Evolutionary conservation across 306 rosid species (phyloP), one percentile per base, ranked within the genome.

Genomic region (Medicago lupulina): DNA sequence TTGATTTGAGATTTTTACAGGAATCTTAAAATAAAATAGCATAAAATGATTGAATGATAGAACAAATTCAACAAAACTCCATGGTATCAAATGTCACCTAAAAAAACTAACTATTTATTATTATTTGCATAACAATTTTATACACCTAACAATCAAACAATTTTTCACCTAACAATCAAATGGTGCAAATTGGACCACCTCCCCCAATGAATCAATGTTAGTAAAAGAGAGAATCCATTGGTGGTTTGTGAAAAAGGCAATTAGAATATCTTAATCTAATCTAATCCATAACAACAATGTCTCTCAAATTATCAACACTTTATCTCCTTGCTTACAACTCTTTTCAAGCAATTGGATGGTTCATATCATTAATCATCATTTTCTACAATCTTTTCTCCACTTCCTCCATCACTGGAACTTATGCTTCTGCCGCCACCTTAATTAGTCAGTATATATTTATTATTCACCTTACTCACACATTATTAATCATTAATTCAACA

Each of bases 311-410:
- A 18, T 19, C 61, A 19, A 55, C 61, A 9, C 61, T 55, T 21
- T 92, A 86, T 83, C 96, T 95, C 21, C 71, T 85, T 13, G 65
- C 92, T 64, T 95, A 90, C 97, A 92, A 95, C 66, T 78, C 90
- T 66, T 74, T 87, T 72, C 97, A 92, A 70, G 86, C 93, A 0
- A 25, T 84, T 11, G 96, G 89, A 84, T 92, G 98, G 98, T 80
- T 7, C 19, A 19, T 92, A 72, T 75, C 93, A 39, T 86, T 89
- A 46, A 6, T 11, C 34, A 70, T 58, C 72, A 83, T 93, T 71
- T 31, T 90, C 57, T 44, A 12, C 83, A 83, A 67, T 71, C 79
- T 90, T 55, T 18, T 85, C 4, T 67, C 81, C 73, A 83, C 90
- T 63, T 71, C 81, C 60, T 82, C 92, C 38, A 0, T 79, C 5